These are phyloP conservation scores for Zoysia matrella DNA, from an alignment of 202 grass and related monocot species.

Conservation along the genomic window DNA sequence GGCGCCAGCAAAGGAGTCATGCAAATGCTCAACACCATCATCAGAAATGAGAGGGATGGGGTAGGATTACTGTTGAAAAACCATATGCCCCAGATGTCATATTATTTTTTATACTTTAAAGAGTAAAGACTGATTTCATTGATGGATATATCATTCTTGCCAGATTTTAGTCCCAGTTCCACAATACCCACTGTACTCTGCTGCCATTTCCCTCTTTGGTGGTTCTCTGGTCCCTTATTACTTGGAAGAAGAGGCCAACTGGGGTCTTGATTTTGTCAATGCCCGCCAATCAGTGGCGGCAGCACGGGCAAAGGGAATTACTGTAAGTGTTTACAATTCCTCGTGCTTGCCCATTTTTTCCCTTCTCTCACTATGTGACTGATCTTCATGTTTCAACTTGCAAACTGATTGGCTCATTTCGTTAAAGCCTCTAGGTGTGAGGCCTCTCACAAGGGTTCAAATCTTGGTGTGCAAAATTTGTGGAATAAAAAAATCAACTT, in stretches of 20 bases:
- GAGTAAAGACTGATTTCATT: not conserved
- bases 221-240: slow-evolving; percentile 95
- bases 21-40: slow-evolving; percentile 87
- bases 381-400: no score
- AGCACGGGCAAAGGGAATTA: slow-evolving; percentile 83
- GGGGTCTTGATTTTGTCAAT: slow-evolving; percentile 77
- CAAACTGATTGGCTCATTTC: no score
- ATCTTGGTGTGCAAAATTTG: no score
- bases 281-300: slow-evolving; percentile 60
- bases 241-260: slow-evolving; percentile 96
- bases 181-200: slow-evolving; percentile 98
- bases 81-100: not conserved
- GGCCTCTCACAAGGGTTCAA: no score
- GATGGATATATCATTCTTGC: slow-evolving; percentile 15
- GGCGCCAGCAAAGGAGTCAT: slow-evolving; percentile 98
- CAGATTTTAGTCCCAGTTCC: slow-evolving; percentile 99
- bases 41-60: slow-evolving; percentile 88
- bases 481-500: no score
- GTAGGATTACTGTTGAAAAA: slow-evolving; percentile 50
- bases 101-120: slow-evolving; percentile 1
- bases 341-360: slow-evolving; percentile 4
- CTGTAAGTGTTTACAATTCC: slow-evolving; percentile 59
- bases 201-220: slow-evolving; percentile 83
- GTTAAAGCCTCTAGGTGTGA: no score
- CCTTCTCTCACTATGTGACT: slow-evolving; percentile 7